phyloP scores from a whole-genome alignment of 2,329 filamentous ascomycete genomes.

The Annulohypoxylon truncatum region DNA sequence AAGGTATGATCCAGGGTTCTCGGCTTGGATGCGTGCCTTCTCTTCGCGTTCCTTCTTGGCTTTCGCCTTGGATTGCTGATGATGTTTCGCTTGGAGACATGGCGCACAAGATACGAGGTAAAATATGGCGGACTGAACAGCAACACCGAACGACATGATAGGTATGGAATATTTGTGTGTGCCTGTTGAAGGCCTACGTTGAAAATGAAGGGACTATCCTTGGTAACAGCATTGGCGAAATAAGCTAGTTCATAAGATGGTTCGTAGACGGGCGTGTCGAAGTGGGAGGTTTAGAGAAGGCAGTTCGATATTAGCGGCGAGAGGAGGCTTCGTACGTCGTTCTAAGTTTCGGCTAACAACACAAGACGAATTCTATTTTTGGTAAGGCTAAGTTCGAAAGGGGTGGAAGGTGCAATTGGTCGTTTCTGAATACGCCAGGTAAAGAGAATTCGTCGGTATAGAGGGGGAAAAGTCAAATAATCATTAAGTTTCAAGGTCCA shows the following conservation, averaged over 20 bases:
- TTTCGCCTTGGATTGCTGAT: constrained; percentile 76
- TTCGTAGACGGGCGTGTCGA: neutral
- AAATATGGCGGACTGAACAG: constrained; percentile 81
- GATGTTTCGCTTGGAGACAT: constrained; percentile 77
- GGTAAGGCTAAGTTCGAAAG: constrained; percentile 3
- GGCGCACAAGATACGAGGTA: constrained; percentile 82
- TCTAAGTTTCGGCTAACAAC: constrained; percentile 20
- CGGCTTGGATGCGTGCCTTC: constrained; percentile 71
- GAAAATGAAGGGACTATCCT: constrained; percentile 3
- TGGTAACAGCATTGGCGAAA: constrained; percentile 34
- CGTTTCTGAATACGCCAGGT: neutral
- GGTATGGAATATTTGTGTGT: neutral
- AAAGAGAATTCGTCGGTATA: constrained; percentile 11
- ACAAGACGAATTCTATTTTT: constrained; percentile 17
- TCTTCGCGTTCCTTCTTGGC: constrained; percentile 75
- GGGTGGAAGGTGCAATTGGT: neutral
- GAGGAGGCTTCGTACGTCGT: neutral
- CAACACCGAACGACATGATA: constrained; percentile 65
- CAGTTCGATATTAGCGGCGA: constrained; percentile 1
- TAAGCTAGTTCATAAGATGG: neutral
- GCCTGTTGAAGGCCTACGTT: constrained; percentile 28
- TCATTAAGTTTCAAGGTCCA: constrained; percentile 23
- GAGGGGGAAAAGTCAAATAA: neutral
- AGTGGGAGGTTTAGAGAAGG: constrained; percentile 8
- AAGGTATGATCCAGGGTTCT: constrained; percentile 79